phyloP scores from a whole-genome alignment of 2,329 filamentous ascomycete genomes.

The Botryotinia convoluta region DNA sequence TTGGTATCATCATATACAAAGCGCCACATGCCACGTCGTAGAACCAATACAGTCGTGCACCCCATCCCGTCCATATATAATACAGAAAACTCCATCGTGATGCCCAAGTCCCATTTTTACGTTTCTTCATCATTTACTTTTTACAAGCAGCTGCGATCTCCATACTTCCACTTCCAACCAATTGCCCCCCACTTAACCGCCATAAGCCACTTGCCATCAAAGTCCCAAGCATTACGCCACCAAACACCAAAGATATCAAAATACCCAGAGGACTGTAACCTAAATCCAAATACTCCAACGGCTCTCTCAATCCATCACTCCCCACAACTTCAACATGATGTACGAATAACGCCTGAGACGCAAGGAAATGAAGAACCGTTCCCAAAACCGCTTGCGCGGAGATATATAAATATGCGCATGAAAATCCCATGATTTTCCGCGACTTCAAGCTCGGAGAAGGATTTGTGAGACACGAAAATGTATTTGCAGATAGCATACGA shows the following conservation, averaged over 20 bases:
- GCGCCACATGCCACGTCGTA: neutral
- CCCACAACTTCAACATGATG: neutral
- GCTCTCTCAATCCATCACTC: neutral
- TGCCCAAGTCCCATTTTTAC: neutral
- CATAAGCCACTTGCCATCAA: constrained; percentile 20
- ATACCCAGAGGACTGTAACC: constrained; percentile 14
- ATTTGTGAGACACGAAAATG: constrained; percentile 39
- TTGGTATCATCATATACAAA: neutral
- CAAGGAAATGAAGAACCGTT: neutral
- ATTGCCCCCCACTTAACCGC: constrained; percentile 23
- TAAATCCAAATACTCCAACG: constrained; percentile 8
- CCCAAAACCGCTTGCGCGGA: neutral
- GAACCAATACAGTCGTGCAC: neutral
- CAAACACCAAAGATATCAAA: constrained; percentile 6
- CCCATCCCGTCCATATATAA: neutral
- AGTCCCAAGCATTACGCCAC: neutral
- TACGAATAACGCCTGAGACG: constrained; percentile 11
- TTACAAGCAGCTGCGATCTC: constrained; percentile 31
- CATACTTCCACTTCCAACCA: constrained; percentile 30
- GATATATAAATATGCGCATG: constrained; percentile 2
- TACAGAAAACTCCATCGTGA: neutral
- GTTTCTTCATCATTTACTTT: neutral
- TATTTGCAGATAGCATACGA: constrained; percentile 45
- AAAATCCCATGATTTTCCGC: constrained; percentile 1
- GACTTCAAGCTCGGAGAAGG: neutral